These are phyloP conservation scores for Scheffersomyces cryptocercus DNA, from an alignment of 1,139 yeast species.

Conservation along the genomic window DNA sequence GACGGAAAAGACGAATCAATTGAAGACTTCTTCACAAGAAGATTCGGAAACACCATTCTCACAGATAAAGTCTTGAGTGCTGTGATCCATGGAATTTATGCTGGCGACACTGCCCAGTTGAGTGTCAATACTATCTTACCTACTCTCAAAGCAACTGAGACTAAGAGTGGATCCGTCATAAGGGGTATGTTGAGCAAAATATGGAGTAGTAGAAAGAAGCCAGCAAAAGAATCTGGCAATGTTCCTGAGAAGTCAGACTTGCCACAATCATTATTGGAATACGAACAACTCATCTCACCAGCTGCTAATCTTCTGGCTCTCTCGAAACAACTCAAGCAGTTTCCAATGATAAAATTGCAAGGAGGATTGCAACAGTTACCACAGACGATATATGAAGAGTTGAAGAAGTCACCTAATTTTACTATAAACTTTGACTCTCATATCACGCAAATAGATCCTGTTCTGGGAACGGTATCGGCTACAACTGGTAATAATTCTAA, in stretches of 20 bases:
- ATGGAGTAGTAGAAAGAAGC: conserved; percentile 7
- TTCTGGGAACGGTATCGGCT: conserved; percentile 12
- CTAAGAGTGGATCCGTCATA: conserved; percentile 59
- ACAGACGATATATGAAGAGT: conserved; percentile 31
- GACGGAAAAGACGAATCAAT: conserved; percentile 64
- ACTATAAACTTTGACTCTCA: conserved; percentile 27
- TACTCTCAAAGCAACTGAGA: conserved; percentile 54
- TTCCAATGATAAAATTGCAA: conserved; percentile 54
- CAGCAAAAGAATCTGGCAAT: background rate
- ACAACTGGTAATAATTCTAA: conserved; percentile 3
- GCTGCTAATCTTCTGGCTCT: conserved; percentile 36
- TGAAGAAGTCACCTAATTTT: conserved; percentile 42
- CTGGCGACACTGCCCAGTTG: conserved; percentile 72
- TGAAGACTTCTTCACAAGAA: conserved; percentile 61
- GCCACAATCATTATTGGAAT: conserved; percentile 13
- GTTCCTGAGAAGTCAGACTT: conserved; percentile 18
- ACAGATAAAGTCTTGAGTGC: conserved; percentile 77
- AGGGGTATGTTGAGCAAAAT: conserved; percentile 27
- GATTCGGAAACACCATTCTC: conserved; percentile 61
- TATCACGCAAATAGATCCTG: conserved; percentile 21
- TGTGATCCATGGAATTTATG: conserved; percentile 84
- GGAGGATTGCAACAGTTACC: conserved; percentile 61
- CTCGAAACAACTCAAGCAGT: conserved; percentile 37
- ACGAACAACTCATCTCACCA: conserved; percentile 38
- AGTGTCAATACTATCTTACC: conserved; percentile 65